Percentiles rank a stretch among this genome's conserved stretches.
Conservation (phyloP, 2,329 filamentous ascomycete genomes). For the Fusarium udum region DNA sequence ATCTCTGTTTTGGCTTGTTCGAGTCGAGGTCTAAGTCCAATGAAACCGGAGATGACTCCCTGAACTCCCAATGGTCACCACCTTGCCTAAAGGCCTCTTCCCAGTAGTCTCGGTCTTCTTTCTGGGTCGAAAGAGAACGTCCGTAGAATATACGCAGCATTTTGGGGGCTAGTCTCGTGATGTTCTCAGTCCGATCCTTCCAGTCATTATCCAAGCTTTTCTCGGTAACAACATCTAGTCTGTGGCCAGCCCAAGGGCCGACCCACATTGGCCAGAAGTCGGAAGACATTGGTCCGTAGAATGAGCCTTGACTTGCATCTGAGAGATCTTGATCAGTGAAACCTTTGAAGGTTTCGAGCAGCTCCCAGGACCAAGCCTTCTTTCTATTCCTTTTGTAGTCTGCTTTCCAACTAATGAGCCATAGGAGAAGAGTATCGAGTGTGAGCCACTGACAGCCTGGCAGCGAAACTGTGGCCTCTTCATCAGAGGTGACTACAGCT, state of each 20-base stretch:
- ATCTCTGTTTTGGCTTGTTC: not conserved
- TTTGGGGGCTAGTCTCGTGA: not conserved
- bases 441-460: conserved; percentile 3
- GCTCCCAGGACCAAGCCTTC: not conserved
- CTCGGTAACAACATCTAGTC: conserved; percentile 5
- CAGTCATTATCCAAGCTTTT: not conserved
- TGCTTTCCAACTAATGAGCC: conserved; percentile 19
- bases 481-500: not conserved
- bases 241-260: conserved; percentile 9
- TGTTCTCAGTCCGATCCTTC: not conserved
- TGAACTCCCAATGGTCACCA: not conserved
- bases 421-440: conserved; percentile 6
- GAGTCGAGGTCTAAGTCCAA: not conserved
- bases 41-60: no score
- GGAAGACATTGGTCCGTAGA: not conserved
- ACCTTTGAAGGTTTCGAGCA: not conserved
- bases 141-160: conserved; percentile 2
- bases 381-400: fast-evolving
- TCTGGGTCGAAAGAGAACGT: not conserved
- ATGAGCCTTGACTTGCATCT: not conserved
- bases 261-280: conserved; percentile 1
- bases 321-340: not conserved
- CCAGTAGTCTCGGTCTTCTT: not conserved
- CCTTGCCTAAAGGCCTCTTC: not conserved
- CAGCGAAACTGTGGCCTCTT: not conserved